Base-by-base conservation (phyloP, 2,329 filamentous ascomycete species). In the Colletotrichum godetiae region DNA sequence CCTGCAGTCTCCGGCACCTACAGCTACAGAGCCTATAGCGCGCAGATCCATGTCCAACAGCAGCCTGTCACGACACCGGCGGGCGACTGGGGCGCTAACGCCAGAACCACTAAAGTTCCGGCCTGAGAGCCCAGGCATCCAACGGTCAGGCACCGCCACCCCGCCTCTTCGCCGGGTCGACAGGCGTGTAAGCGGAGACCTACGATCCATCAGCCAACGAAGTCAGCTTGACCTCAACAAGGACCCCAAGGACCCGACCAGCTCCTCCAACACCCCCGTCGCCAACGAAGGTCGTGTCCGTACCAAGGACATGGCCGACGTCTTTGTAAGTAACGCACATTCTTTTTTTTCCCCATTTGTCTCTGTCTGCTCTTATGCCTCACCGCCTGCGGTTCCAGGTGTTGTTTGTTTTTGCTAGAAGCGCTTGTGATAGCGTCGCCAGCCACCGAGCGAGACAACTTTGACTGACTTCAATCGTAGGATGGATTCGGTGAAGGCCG, bases 401-500 rank as follows among this genome's bases (percentile, higher is more conserved):
- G 35, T 31, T 53, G 35, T 42, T 53, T 57, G 62, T 71, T 42
- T 35, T 22, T 37, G 53, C 46, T 55, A 13, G 42, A 31, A 29
- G 46, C 29, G 29, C 66, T 33, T 37, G n/a, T 56, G 42, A 49
- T n/a, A 10, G 29, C 59, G 42, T 33, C 27, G 24, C 62, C 55
- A 59, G 52, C 33, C 52, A 64, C 64, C 61, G 53, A 57, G n/a
- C 67, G 68, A 55, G 37, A 42, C 37, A 42, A 42, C 37, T 56
- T 56, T 75, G 58, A 74, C 73, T 65, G 56, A 59, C 57, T 66
- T 76, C 75, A 64, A 77, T 75, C 60, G 49, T 55, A 98, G 95
- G 95, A 98, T 90, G 96, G 95, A 85, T 95, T 92, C 87, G 96
- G 96, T 85, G 95, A 97, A 86, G 94, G 94, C 84, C 94, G 90